These are phyloP conservation scores for Euphrasia confusa DNA, from an alignment of 257 asterid species.

Conservation along the genomic window DNA sequence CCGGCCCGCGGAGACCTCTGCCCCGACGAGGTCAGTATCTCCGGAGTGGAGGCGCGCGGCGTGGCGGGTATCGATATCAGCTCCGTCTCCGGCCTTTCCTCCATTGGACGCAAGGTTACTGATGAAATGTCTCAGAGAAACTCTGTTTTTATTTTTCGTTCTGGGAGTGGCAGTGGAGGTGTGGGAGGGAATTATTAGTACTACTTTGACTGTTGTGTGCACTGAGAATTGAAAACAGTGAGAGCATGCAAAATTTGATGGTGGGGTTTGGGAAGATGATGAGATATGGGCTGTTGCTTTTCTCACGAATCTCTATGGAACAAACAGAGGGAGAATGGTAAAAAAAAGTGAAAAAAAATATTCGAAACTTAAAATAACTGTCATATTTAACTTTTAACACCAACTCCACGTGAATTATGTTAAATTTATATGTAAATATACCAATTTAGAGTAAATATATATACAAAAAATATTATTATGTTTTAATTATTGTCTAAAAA, in stretches of 20 bases:
- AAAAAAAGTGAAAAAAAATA: too few relatives aligned
- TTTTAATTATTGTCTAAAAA: too few relatives aligned
- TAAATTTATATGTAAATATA: too few relatives aligned
- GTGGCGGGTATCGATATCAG: conserved; percentile 92
- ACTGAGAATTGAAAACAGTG: not conserved
- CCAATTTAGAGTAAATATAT: too few relatives aligned
- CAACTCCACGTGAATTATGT: too few relatives aligned
- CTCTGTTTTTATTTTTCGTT: not conserved
- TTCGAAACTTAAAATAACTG: too few relatives aligned
- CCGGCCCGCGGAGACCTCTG: conserved; percentile 71
- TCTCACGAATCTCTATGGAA: conserved; percentile 26
- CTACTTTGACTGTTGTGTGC: not conserved
- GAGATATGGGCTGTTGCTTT: conserved; percentile 7
- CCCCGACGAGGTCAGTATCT: conserved; percentile 84
- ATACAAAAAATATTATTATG: too few relatives aligned
- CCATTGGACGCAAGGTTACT: conserved; percentile 31
- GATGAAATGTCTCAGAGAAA: not conserved
- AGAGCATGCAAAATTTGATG: not conserved
- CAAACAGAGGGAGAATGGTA: not conserved
- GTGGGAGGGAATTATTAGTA: too few relatives aligned
- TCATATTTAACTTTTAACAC: too few relatives aligned
- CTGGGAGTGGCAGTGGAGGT: too few relatives aligned
- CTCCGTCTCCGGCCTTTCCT: conserved; percentile 94
- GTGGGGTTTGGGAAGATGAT: conserved; percentile 11
- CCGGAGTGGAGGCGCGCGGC: conserved; percentile 95